These are phyloP conservation scores for Neltuma alba DNA, from an alignment of 306 rosid genomes.

Conservation along the genomic window DNA sequence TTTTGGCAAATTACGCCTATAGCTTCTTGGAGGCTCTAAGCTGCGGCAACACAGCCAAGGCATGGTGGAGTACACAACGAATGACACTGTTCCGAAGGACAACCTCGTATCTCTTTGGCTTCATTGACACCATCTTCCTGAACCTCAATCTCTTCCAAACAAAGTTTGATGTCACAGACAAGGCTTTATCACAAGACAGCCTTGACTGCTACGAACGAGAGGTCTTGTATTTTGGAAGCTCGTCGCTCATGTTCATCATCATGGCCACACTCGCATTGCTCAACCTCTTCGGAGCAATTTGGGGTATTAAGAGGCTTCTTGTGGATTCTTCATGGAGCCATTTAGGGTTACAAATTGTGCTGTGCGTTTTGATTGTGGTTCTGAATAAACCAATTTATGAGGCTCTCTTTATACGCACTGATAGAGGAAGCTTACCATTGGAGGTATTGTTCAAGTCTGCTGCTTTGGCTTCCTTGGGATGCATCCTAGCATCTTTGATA, in stretches of 20 bases:
- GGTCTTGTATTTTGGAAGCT: constrained; percentile 67
- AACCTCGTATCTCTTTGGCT: constrained; percentile 54
- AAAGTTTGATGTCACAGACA: constrained; percentile 50
- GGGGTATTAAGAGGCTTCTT: constrained; percentile 44
- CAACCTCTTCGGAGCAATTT: constrained; percentile 46
- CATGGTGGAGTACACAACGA: constrained; percentile 73
- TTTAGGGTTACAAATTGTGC: constrained; percentile 31
- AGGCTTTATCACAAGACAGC: constrained; percentile 53
- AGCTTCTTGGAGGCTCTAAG: constrained; percentile 51
- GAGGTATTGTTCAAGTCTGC: constrained; percentile 51
- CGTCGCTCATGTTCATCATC: constrained; percentile 43
- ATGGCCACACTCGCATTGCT: constrained; percentile 61
- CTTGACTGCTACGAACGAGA: constrained; percentile 54
- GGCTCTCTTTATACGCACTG: constrained; percentile 65
- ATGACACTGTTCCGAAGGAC: constrained; percentile 57
- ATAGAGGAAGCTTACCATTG: constrained; percentile 52
- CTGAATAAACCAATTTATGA: constrained; percentile 45
- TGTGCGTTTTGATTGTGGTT: constrained; percentile 25
- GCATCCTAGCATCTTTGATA: constrained; percentile 28
- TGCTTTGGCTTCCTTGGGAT: constrained; percentile 45
- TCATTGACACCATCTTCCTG: constrained; percentile 48
- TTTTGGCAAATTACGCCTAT: constrained; percentile 43
- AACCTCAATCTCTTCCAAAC: constrained; percentile 59
- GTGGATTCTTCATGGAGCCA: not conserved
- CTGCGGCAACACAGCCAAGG: constrained; percentile 49